Evolutionary conservation across 1,139 yeast genomes (phyloP).

Genomic region (Williopsis jadinii): DNA sequence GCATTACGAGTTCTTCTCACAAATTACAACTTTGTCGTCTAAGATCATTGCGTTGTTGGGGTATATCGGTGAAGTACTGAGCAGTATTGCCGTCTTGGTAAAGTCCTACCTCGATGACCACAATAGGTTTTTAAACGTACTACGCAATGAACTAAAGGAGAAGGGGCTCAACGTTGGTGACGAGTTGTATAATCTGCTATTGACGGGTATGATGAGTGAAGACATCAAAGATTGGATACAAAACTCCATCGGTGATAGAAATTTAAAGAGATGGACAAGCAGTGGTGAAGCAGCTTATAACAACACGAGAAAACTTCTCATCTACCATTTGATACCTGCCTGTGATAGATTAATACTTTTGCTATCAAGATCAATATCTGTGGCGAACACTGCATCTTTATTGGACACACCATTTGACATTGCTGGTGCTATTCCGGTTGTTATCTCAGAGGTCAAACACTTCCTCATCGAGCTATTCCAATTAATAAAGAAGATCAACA

Average conservation of each 20-base stretch:
- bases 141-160: conserved; percentile 18
- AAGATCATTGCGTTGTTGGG: conserved; percentile 27
- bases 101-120: conserved; percentile 35
- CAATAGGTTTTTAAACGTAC: conserved; percentile 30
- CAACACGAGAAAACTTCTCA: conserved; percentile 35
- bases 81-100: conserved; percentile 31
- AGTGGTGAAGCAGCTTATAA: conserved; percentile 46
- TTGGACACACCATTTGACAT: conserved; percentile 24
- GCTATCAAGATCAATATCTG: conserved; percentile 40
- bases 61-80: conserved; percentile 36
- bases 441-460: conserved; percentile 25
- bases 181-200: conserved; percentile 41
- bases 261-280: conserved; percentile 51
- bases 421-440: conserved; percentile 25
- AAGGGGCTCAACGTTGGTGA: conserved; percentile 24
- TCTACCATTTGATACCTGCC: conserved; percentile 47
- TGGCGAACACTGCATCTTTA: conserved; percentile 28
- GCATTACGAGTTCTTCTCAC: conserved; percentile 17
- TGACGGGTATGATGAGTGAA: conserved; percentile 53
- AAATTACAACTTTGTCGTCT: conserved; percentile 26
- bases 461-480: conserved; percentile 32
- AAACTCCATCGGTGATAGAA: conserved; percentile 58
- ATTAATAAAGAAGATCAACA: conserved; percentile 40
- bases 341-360: conserved; percentile 50
- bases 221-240: conserved; percentile 42